Base-by-base conservation (phyloP, 2,329 filamentous ascomycete genomes). In the Orbilia javanica region DNA sequence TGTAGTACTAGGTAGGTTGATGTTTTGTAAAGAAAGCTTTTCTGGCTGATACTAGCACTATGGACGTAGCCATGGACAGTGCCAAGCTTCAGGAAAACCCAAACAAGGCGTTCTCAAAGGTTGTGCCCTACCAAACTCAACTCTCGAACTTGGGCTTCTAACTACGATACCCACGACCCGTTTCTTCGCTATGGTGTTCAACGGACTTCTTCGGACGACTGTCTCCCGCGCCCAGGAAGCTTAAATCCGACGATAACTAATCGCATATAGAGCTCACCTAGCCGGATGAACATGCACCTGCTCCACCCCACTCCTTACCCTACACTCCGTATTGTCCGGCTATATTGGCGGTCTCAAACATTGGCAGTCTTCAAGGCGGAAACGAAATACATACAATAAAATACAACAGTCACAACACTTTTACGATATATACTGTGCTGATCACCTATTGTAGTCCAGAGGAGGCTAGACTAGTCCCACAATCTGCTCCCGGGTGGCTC, bases 71-170 rank as follows among this genome's bases (percentile, higher is more conserved):
- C n/a, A n/a, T n/a, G n/a, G 44, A 48, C 6, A n/a, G 18, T 42
- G 15, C 6, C 39, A 7, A 48, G n/a, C 6, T 2, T 15, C 18
- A 29, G 4, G 48, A 52, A 55, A 52, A 62, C 42, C n/a, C 18
- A 7, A 8, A n/a, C 62, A 31, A 73, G 70, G 70, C 62, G 15
- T 60, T 44, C 29, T 39, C 34, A 62, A 13, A 67, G 39, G 69
- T 73, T 72, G 60, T 7, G 8, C 29, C 7, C 7, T 7, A 31
- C 29, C 29, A 7, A 31, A 31, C 29, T 31, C 29, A 3, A 31
- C 7, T 31, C 7, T 31, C 29, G 29, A n/a, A 7, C 29, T 31
- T 31, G 34, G 13, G 34, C 34, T 39, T 39, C 3, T 39, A 39
- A 13, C 34, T 10, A 39, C 29, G 29, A 31, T 7, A 31, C 29